Base-by-base conservation (phyloP, 2,329 filamentous ascomycete species). In the Ceratocystis ficicola region DNA sequence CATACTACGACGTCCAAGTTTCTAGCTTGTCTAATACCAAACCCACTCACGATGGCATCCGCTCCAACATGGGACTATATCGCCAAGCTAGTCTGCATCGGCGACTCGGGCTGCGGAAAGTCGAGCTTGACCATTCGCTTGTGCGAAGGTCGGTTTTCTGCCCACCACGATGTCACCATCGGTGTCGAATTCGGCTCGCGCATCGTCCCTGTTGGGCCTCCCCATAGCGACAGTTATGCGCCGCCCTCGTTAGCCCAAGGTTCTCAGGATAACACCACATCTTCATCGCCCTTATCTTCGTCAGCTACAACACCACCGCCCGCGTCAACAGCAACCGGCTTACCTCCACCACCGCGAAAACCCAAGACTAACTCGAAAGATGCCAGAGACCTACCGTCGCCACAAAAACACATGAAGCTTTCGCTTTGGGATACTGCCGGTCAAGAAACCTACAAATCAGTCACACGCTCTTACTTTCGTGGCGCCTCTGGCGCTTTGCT, bases 61-160 rank as follows among this genome's bases (percentile, higher is more conserved):
- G 75, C 78, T 69, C 83, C 86, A 73, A 87, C 90, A 76, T 97
- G 93, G 93, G 91, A 97, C 79, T 97, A 95, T 80, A 99, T 97
- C 74, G 92, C 93, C 76, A 99, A 99, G 78, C 89, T 99, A 72
- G 93, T 97, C 74, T 95, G 90, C 79, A 91, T 99, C 73, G 94
- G 94, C 75, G 94, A 97, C 79, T 94, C 89, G 59, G 94, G 92
- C 74, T 95, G 90, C 74, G 94, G 94, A 73, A 99, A 99, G 81
- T 95, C 90, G 69, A 85, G 90, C 76, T 84, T 96, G 71, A 96
- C 92, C 66, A 92, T 96, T 74, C 90, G 93, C 69, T 89, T 97
- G 69, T 96, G 93, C 79, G 93, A 96, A 81, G 92, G 92, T 72
- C 90, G 93, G 75, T 96, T 97, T 80, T 90, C 89, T 65, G 84